A percentile compares a stretch with the other conserved stretches of the same genome.
These are phyloP conservation scores for Cladosporium halotolerans DNA, from an alignment of 2,329 filamentous ascomycete species.

Conservation along the genomic window DNA sequence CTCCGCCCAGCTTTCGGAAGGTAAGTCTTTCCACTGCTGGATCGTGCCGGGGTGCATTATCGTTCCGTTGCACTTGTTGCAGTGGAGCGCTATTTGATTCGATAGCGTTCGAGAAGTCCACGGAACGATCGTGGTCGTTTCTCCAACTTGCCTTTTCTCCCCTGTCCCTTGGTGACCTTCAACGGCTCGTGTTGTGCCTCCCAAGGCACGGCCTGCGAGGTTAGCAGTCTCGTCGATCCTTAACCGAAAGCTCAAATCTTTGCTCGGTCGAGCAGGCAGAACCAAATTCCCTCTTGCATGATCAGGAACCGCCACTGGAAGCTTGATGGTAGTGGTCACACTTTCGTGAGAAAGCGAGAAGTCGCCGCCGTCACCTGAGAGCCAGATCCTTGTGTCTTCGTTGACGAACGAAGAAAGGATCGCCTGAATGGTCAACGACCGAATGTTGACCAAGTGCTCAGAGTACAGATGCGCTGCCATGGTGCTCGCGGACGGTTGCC, in stretches of 20 bases:
- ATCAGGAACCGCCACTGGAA: conserved; percentile 32
- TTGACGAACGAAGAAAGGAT: conserved; percentile 40
- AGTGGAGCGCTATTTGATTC: conserved; percentile 22
- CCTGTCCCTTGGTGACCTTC: no score
- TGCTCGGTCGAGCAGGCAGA: conserved; percentile 26
- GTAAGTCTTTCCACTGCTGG: conserved; percentile 78
- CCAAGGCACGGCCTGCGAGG: no score
- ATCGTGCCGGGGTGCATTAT: conserved; percentile 32
- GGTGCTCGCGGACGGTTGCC: not conserved
- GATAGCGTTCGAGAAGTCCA: conserved; percentile 38
- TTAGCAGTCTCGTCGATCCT: conserved; percentile 38
- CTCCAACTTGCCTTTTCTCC: not conserved
- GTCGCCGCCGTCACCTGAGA: conserved; percentile 39
- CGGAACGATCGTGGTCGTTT: conserved; percentile 31
- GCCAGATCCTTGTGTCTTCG: conserved; percentile 39
- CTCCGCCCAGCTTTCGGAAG: conserved; percentile 96
- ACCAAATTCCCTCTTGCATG: no score
- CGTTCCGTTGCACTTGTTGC: conserved; percentile 22
- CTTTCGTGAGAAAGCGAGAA: conserved; percentile 44
- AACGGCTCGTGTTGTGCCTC: no score
- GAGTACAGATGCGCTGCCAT: conserved; percentile 46
- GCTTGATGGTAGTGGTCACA: conserved; percentile 37
- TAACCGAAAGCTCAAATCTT: conserved; percentile 50
- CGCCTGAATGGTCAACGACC: conserved; percentile 53
- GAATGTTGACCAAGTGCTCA: conserved; percentile 55